Evolutionary conservation across 352 stramenopile species (phyloP).

Genomic region (Blastocystis sp.): DNA sequence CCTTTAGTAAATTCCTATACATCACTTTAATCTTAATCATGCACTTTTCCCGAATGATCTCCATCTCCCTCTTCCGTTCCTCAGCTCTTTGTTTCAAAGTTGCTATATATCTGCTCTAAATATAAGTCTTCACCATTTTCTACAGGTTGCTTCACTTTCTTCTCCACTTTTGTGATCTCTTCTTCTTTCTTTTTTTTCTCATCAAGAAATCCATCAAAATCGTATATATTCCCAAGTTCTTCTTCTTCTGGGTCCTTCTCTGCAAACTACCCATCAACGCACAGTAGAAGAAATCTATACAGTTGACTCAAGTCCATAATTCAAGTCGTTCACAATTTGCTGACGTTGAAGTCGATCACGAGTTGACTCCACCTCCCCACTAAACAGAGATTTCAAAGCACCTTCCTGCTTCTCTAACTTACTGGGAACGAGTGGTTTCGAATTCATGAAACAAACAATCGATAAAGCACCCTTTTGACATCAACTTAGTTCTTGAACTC

Average conservation of each 20-base stretch:
- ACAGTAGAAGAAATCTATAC: background rate
- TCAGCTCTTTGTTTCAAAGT: slow-evolving; percentile 3
- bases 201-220: slow-evolving; percentile 10
- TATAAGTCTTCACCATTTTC: background rate
- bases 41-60: slow-evolving; percentile 22
- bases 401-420: background rate
- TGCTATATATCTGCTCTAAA: slow-evolving; percentile 40
- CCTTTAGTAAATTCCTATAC: slow-evolving; percentile 74
- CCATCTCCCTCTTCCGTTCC: slow-evolving; percentile 20
- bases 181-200: slow-evolving; percentile 34
- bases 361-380: background rate
- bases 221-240: background rate
- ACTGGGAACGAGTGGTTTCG: background rate
- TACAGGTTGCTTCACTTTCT: slow-evolving; percentile 21
- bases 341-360: background rate
- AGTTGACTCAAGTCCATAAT: slow-evolving; percentile 4
- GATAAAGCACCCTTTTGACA: background rate
- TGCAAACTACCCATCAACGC: background rate
- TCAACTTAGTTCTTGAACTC: slow-evolving; percentile 78
- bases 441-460: slow-evolving; percentile 23
- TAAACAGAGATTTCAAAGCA: slow-evolving; percentile 4
- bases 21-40: background rate
- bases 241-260: slow-evolving; percentile 35
- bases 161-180: background rate
- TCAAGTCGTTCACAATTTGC: slow-evolving; percentile 8